phyloP scores from a whole-genome alignment of 805 yeast genomes.

The Yamadazyma takamatsuzukensis region DNA sequence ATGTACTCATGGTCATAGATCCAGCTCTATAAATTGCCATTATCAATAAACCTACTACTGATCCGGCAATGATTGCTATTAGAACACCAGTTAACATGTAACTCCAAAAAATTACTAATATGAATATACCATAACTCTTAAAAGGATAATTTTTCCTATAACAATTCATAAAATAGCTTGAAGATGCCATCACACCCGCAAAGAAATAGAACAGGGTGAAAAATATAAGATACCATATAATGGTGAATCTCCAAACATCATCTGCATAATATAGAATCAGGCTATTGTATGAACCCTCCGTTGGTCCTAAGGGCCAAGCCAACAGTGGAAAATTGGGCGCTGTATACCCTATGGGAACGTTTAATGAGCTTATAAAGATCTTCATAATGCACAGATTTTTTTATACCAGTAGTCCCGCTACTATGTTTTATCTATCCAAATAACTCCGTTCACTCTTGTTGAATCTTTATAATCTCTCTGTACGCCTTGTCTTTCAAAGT shows the following conservation, averaged over 20 bases:
- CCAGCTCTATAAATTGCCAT: conserved; percentile 79
- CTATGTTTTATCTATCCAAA: too few relatives aligned
- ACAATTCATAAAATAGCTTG: conserved; percentile 19
- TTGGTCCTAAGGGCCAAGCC: conserved; percentile 58
- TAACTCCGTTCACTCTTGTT: too few relatives aligned
- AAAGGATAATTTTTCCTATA: conserved; percentile 1
- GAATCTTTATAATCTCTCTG: too few relatives aligned
- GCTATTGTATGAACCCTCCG: conserved; percentile 34
- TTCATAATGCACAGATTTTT: conserved; percentile 14
- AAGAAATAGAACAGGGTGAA: conserved; percentile 58
- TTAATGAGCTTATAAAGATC: conserved; percentile 34
- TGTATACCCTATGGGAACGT: conserved; percentile 76
- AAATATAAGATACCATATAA: conserved; percentile 75
- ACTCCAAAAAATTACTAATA: conserved; percentile 4
- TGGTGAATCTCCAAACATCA: conserved; percentile 82
- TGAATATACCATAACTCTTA: conserved; percentile 16
- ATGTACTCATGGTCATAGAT: conserved; percentile 82
- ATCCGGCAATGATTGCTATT: conserved; percentile 70
- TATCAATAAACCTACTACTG: conserved; percentile 70
- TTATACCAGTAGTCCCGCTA: background rate
- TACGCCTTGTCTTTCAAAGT: too few relatives aligned
- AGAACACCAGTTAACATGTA: conserved; percentile 55
- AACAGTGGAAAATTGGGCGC: conserved; percentile 81
- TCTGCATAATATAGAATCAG: conserved; percentile 62
- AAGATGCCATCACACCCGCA: conserved; percentile 59